These are phyloP conservation scores for Seminavis robusta DNA, from an alignment of 108 stramenopile genomes.

Conservation along the genomic window DNA sequence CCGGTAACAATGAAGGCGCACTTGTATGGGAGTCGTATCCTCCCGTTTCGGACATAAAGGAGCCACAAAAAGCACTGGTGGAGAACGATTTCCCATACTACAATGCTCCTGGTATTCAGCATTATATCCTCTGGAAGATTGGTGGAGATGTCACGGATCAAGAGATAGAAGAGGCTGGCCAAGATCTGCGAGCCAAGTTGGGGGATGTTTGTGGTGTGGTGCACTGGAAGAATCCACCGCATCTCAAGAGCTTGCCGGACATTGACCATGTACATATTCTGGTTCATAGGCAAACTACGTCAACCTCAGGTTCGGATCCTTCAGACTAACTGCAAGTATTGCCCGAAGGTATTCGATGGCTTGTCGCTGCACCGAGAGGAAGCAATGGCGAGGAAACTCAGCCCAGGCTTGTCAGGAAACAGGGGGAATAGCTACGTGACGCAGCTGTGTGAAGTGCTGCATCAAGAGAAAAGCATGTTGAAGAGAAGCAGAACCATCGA, in stretches of 20 bases:
- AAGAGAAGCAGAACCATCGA: too few species aligned
- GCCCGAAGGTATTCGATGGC: too few species aligned
- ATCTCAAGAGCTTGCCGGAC: conserved; percentile 48
- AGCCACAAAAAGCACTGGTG: conserved; percentile 21
- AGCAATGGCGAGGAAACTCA: too few species aligned
- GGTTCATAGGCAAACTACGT: too few species aligned
- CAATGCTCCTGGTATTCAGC: conserved; percentile 46
- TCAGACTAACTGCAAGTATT: too few species aligned
- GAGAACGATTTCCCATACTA: conserved; percentile 77
- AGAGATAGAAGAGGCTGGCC: conserved; percentile 9
- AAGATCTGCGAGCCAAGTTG: background rate
- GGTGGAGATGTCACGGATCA: conserved; percentile 23
- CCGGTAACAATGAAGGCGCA: background rate
- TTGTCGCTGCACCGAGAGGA: too few species aligned
- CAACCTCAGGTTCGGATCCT: too few species aligned
- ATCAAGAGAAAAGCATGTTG: too few species aligned
- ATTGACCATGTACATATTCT: conserved; percentile 59
- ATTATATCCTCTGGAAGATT: conserved; percentile 79
- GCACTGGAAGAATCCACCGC: conserved; percentile 54
- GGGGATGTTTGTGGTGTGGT: conserved; percentile 22
- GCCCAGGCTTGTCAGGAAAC: too few species aligned
- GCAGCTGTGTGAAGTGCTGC: too few species aligned
- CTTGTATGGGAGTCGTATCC: background rate
- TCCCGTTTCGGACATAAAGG: background rate
- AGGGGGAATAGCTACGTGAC: too few species aligned